A percentile compares a stretch with the other conserved stretches of the same genome.
phyloP scores from a whole-genome alignment of 2,329 filamentous ascomycete species.

The Aspergillus aculeatinus region DNA sequence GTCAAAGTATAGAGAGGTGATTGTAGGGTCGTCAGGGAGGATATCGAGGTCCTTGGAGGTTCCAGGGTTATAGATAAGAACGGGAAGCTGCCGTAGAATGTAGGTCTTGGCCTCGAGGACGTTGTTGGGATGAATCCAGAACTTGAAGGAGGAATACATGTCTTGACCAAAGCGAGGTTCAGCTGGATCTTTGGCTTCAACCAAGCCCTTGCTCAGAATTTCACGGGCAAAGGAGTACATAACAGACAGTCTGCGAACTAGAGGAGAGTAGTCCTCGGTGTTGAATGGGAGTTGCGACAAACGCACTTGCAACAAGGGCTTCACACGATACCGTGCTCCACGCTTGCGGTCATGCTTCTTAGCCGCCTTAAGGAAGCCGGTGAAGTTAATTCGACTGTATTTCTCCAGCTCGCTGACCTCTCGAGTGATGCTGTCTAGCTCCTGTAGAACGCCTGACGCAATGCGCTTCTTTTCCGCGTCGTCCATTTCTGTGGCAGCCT shows the following conservation, averaged over 20 bases:
- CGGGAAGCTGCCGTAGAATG: conserved; percentile 84
- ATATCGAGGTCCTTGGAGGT: conserved; percentile 77
- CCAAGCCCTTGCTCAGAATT: conserved; percentile 53
- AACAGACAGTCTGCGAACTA: conserved; percentile 83
- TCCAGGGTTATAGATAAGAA: conserved; percentile 89
- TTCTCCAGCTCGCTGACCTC: conserved; percentile 92
- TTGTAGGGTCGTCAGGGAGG: conserved; percentile 75
- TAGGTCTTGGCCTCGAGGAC: conserved; percentile 95
- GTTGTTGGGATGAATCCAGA: conserved; percentile 96
- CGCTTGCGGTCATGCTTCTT: conserved; percentile 98
- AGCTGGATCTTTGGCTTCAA: conserved; percentile 55
- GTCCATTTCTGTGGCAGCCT: conserved; percentile 33
- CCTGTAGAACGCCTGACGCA: conserved; percentile 70
- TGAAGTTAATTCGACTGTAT: conserved; percentile 95
- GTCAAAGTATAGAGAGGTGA: conserved; percentile 96
- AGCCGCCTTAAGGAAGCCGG: conserved; percentile 93
- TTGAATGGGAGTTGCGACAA: conserved; percentile 90
- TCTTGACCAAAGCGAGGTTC: conserved; percentile 56
- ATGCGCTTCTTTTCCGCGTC: conserved; percentile 49
- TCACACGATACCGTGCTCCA: conserved; percentile 80
- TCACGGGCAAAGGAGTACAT: conserved; percentile 96
- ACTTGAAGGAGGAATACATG: conserved; percentile 83
- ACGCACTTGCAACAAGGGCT: conserved; percentile 86
- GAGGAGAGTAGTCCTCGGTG: conserved; percentile 86
- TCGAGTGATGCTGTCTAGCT: conserved; percentile 84